Conservation (phyloP, 1,139 yeast genomes). For the Yamadazyma triangularis region DNA sequence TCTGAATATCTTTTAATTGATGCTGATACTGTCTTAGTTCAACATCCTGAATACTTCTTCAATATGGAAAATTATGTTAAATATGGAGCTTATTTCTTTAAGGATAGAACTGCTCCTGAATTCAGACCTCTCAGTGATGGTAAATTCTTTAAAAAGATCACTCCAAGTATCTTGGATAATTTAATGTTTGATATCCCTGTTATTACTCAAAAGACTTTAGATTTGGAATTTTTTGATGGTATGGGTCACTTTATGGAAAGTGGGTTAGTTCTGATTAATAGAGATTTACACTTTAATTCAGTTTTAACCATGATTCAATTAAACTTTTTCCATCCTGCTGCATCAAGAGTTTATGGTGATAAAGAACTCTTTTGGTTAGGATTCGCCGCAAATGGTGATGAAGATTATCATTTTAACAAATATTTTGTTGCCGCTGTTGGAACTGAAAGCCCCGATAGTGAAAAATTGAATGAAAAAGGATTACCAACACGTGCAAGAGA, state of each 20-base stretch:
- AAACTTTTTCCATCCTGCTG: conserved; percentile 22
- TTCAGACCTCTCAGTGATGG: conserved; percentile 22
- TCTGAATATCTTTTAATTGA: conserved; percentile 30
- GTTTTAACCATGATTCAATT: conserved; percentile 26
- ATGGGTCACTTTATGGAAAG: conserved; percentile 30
- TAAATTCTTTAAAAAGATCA: conserved; percentile 20
- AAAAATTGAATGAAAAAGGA: conserved; percentile 18
- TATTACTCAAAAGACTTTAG: conserved; percentile 18
- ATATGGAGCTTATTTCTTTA: conserved; percentile 29
- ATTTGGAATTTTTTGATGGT: conserved; percentile 24
- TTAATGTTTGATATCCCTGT: conserved; percentile 29
- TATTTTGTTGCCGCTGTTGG: conserved; percentile 29
- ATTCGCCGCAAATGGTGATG: conserved; percentile 30
- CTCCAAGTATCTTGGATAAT: conserved; percentile 26
- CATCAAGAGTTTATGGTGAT: conserved; percentile 26
- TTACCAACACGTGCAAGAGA: conserved; percentile 21
- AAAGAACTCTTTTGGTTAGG: conserved; percentile 35
- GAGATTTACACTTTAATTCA: conserved; percentile 25
- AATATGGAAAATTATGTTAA: conserved; percentile 19
- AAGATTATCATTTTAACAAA: conserved; percentile 25
- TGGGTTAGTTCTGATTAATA: conserved; percentile 26
- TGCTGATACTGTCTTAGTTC: conserved; percentile 30
- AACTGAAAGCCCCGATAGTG: conserved; percentile 17
- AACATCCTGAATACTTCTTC: conserved; percentile 27
- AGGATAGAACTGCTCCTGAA: conserved; percentile 27